Evolutionary conservation across 2,329 filamentous ascomycete genomes (phyloP).

Genomic region (Periglandula ipomoeae): DNA sequence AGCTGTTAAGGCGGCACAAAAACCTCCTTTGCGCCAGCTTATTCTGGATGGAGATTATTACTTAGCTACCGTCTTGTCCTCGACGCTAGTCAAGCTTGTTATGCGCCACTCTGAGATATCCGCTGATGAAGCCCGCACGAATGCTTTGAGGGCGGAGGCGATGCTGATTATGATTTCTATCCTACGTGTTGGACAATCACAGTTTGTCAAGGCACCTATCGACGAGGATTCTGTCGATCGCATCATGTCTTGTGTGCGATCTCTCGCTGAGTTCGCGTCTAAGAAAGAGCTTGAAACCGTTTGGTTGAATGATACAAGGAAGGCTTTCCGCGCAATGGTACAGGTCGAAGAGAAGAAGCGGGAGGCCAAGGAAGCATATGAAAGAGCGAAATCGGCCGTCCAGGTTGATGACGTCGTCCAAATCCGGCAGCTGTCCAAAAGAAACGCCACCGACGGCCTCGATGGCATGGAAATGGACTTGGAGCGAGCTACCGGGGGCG

Average conservation of each 20-base stretch:
- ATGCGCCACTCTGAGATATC: slow-evolving; percentile 97
- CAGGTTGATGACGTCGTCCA: slow-evolving; percentile 93
- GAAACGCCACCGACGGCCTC: slow-evolving; percentile 69
- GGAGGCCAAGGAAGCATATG: slow-evolving; percentile 83
- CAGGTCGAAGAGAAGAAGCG: slow-evolving; percentile 97
- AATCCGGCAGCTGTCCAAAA: slow-evolving; percentile 89
- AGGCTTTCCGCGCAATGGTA: slow-evolving; percentile 95
- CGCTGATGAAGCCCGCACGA: slow-evolving; percentile 74
- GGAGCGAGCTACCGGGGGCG: slow-evolving; percentile 88
- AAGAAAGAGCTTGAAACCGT: slow-evolving; percentile 87
- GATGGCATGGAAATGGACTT: slow-evolving; percentile 86
- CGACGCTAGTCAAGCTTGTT: slow-evolving; percentile 91
- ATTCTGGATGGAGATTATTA: slow-evolving; percentile 98
- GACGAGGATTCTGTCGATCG: slow-evolving; percentile 98
- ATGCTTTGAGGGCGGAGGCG: slow-evolving; percentile 87
- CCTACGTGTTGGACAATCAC: slow-evolving; percentile 94
- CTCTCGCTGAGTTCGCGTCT: slow-evolving; percentile 79
- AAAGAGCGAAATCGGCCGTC: slow-evolving; percentile 87
- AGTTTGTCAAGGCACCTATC: slow-evolving; percentile 94
- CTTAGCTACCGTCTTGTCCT: slow-evolving; percentile 86
- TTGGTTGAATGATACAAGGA: slow-evolving; percentile 89
- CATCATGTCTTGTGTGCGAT: slow-evolving; percentile 95
- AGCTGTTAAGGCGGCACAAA: slow-evolving; percentile 93
- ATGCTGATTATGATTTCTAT: slow-evolving; percentile 99
- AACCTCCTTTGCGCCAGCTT: slow-evolving; percentile 86